Percentiles rank a stretch among this genome's conserved stretches.
phyloP scores from a whole-genome alignment of 2,329 filamentous ascomycete species.

The Fonsecaea multimorphosa region DNA sequence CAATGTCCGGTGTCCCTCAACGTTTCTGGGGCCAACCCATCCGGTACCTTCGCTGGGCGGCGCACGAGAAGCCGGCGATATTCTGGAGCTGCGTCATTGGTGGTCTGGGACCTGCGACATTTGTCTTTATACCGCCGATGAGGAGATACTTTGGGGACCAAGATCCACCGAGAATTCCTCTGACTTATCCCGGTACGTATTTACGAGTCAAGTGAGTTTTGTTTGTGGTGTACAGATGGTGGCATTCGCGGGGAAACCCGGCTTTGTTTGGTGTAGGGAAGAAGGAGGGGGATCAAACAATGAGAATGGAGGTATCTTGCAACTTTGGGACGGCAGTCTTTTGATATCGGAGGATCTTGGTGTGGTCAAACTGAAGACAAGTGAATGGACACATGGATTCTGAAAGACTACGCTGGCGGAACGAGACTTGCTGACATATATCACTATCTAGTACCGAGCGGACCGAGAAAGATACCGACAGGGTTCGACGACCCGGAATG shows the following conservation, averaged over 20 bases:
- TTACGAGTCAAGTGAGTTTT: not conserved
- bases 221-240: not conserved
- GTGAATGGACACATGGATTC: not conserved
- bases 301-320: not conserved
- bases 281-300: not conserved
- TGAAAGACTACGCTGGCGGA: not conserved
- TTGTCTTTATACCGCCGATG: slow-evolving; percentile 76
- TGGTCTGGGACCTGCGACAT: slow-evolving; percentile 70
- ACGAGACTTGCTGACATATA: slow-evolving; percentile 25
- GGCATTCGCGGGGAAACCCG: not conserved
- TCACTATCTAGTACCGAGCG: slow-evolving; percentile 50
- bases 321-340: not conserved
- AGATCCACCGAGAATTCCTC: slow-evolving; percentile 73
- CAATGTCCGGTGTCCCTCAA: slow-evolving; percentile 63
- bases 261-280: not conserved
- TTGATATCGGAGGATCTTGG: not conserved
- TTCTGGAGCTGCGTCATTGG: slow-evolving; percentile 86
- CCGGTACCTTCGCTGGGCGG: slow-evolving; percentile 85
- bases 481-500: slow-evolving; percentile 53
- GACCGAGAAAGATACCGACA: slow-evolving; percentile 53
- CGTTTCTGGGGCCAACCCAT: slow-evolving; percentile 82
- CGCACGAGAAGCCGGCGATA: slow-evolving; percentile 85
- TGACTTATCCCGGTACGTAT: slow-evolving; percentile 89
- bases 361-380: not conserved
- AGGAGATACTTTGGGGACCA: slow-evolving; percentile 75